Base-by-base conservation (phyloP, 2,329 filamentous ascomycete genomes). In the Alternaria sp. region DNA sequence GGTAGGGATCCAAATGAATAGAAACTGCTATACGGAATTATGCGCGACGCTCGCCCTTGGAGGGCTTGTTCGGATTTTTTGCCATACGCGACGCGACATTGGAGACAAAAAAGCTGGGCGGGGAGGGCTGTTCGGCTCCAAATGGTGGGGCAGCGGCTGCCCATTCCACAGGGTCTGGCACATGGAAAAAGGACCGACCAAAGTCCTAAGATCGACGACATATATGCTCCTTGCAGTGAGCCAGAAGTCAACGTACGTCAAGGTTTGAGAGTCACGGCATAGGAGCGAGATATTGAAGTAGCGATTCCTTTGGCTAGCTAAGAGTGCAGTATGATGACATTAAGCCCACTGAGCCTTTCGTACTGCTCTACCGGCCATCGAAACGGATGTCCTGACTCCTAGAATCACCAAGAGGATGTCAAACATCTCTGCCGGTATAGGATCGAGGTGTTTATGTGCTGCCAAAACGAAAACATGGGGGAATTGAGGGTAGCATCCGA, bases 401-500 rank as follows among this genome's bases (percentile, higher is more conserved):
- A 54, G 48, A 60, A 50, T 57, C 48, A 65, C 66, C 64, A 66
- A 69, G 59, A 68, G 70, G 66, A 66, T 55, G 62, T 66, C 53
- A 58, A 59, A 64, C 64, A 65, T 66, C 66, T 67, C 66, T 65
- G 51, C 71, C 69, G 58, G 66, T 61, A 67, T 67, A 60, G 64
- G 57, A 59, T 65, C 50, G 63, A 60, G 63, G 61, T 66, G 62
- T 67, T 72, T 65, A 66, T 67, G 68, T 69, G 66, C 65, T 70
- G 70, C 67, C 64, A 70, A 70, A 72, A 69, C 66, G 68, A 72
- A 74, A 74, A 73, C 69, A 69, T 60, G 62, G 64, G 74, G 67
- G 68, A 76, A 76, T 73, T 67, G 72, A 69, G 73, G 66, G 64
- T 67, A 74, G 75, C 64, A 73, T 43, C 62, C 73, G 66, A 78